Evolutionary conservation across 176 grass and related monocot species (phyloP).

Genomic region (Ensete ventricosum): DNA sequence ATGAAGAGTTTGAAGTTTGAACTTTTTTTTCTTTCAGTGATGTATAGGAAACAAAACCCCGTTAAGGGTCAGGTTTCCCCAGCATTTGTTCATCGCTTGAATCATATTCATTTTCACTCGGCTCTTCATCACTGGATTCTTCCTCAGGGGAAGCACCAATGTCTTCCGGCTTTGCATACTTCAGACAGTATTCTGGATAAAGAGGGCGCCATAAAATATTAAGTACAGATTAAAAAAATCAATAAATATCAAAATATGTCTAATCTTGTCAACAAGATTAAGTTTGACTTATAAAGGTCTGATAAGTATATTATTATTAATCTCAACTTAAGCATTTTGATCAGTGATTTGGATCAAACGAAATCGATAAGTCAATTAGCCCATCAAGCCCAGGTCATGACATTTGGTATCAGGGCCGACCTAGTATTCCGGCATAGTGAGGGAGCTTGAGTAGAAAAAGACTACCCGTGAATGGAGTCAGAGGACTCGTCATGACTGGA

Average conservation of each 20-base stretch:
- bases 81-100: slow-evolving; percentile 17
- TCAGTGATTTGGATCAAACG: too few relatives aligned
- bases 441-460: too few relatives aligned
- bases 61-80: slow-evolving; percentile 10
- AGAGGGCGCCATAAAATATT: not conserved
- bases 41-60: not conserved
- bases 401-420: too few relatives aligned
- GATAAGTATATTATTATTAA: too few relatives aligned
- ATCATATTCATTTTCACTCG: slow-evolving; percentile 16
- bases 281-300: too few relatives aligned
- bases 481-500: too few relatives aligned
- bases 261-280: too few relatives aligned
- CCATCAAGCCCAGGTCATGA: too few relatives aligned
- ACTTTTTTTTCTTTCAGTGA: not conserved
- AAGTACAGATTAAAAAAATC: not conserved
- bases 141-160: not conserved
- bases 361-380: too few relatives aligned
- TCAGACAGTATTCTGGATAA: slow-evolving; percentile 17
- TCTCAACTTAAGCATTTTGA: too few relatives aligned
- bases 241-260: not conserved
- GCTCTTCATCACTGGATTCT: slow-evolving; percentile 15
- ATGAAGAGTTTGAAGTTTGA: not conserved
- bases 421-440: too few relatives aligned
- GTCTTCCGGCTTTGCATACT: slow-evolving; percentile 19
- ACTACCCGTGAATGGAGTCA: too few relatives aligned